Evolutionary conservation across 768 basidiomycete species (phyloP).

Genomic region (Hygrophoropsis aurantiaca): DNA sequence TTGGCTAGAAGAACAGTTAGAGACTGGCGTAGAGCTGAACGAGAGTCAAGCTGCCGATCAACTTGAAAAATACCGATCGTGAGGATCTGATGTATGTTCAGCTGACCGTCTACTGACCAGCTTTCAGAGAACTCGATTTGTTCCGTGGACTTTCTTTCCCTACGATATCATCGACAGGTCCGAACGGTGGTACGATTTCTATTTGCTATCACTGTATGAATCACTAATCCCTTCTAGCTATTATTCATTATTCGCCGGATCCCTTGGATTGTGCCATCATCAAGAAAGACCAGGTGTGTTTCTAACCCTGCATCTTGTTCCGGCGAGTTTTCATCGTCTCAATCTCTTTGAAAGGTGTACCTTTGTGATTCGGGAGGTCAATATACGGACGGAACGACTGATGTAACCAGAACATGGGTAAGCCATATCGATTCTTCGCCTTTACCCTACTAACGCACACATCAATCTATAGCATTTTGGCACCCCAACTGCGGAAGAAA

Average conservation of each 20-base stretch:
- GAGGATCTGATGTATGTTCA: conserved; percentile 27
- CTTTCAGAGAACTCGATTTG: conserved; percentile 62
- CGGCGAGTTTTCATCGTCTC: conserved; percentile 33
- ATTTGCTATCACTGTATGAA: not conserved
- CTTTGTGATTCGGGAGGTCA: conserved; percentile 92
- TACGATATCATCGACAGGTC: conserved; percentile 90
- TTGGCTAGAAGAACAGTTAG: conserved; percentile 88
- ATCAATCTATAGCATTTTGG: conserved; percentile 74
- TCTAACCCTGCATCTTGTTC: not conserved
- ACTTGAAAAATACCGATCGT: conserved; percentile 82
- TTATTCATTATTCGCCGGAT: conserved; percentile 92
- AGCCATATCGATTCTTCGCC: conserved; percentile 13
- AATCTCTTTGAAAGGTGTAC: conserved; percentile 53
- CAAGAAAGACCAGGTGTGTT: conserved; percentile 63
- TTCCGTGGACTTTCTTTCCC: conserved; percentile 90
- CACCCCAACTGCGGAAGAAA: conserved; percentile 77
- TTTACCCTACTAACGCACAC: not conserved
- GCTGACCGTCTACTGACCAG: not conserved
- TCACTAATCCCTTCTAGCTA: conserved; percentile 45
- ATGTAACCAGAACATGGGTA: conserved; percentile 89
- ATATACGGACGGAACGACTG: conserved; percentile 92
- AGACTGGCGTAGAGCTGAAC: conserved; percentile 56
- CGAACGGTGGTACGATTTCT: conserved; percentile 70
- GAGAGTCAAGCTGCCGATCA: conserved; percentile 81
- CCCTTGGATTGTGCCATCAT: conserved; percentile 72